Base-by-base conservation (phyloP, 371 early-diverging fungal species). In the Coemansia sp. region DNA sequence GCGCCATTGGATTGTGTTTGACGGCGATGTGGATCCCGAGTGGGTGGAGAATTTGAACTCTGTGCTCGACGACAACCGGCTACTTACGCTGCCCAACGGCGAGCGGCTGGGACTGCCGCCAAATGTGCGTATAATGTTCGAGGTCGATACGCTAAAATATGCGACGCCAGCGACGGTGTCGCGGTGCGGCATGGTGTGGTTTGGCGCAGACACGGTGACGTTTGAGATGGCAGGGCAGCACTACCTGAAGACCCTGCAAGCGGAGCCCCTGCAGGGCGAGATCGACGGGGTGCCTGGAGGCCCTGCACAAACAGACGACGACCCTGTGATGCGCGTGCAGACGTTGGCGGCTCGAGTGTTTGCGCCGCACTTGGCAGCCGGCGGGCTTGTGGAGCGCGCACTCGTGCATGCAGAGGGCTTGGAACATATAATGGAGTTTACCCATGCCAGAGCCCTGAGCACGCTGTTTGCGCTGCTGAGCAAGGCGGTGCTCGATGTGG, bases 11-110 rank as follows among this genome's bases (percentile, higher is more conserved):
- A 98, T 99, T 69, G 89, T 99, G 34, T 99, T 99, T 82, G 99
- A 99, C 82, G 98, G 99, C 71, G 98, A 97, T 83, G 95, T 99
- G 34, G 98, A 99, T 83, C 98, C 99, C 16, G 96, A 96, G 74
- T 99, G 99, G 99, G 97, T 99, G 48, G 99, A 99, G 82, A 99
- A 99, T 80, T 88, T 99, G 72, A 99, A 99, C 84, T 91, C 91
- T 53, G 98, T 99, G 4, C 84, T 99, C 45, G 99, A 98, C 71
- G 99, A 99, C 82, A 98, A 99, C 83, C 89, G 90, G 68, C 80
- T 97, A 61, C 82, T 99, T 63, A 99, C 99, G 2, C 74, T 99
- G 68, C 98, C 97, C 13, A 99, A 98, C 76, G 99, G 99, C 71
- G 99, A 99, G 85, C 94, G 99, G 68, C 84, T 99, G 72, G 88